A percentile compares a stretch with the other conserved stretches of the same genome.
Evolutionary conservation across 805 yeast species (phyloP).

Genomic region (Saccharomycopsis microspora): DNA sequence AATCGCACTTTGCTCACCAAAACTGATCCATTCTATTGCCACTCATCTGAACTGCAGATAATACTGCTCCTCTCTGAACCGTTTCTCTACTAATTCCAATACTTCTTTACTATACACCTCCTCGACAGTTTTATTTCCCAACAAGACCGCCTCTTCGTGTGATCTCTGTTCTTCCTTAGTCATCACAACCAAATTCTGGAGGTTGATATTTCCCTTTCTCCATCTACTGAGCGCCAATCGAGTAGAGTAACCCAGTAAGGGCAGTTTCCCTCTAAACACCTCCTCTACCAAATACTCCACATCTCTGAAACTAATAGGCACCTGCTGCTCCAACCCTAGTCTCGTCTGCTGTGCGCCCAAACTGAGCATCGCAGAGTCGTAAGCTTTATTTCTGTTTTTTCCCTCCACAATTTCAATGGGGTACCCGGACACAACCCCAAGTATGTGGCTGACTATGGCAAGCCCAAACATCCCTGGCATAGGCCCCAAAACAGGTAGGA

Average conservation of each 20-base stretch:
- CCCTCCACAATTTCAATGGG: conserved; percentile 89
- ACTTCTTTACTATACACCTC: conserved; percentile 57
- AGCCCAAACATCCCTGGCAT: conserved; percentile 96
- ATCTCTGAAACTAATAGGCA: conserved; percentile 65
- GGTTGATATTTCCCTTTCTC: conserved; percentile 54
- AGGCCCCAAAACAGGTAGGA: conserved; percentile 91
- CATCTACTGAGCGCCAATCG: conserved; percentile 75
- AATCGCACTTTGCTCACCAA: too few species aligned
- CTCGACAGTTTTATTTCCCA: conserved; percentile 49
- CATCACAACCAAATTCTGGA: conserved; percentile 78
- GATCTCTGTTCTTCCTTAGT: conserved; percentile 75
- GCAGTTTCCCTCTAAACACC: conserved; percentile 85
- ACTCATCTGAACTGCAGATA: conserved; percentile 44
- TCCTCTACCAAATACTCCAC: conserved; percentile 82
- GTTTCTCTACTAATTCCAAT: conserved; percentile 40
- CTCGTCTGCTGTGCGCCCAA: conserved; percentile 83
- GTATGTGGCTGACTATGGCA: conserved; percentile 72
- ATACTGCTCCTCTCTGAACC: conserved; percentile 68
- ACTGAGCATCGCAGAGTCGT: conserved; percentile 73
- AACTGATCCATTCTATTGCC: too few species aligned
- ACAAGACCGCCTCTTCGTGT: conserved; percentile 70
- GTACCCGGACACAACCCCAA: conserved; percentile 76
- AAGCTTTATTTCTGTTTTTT: conserved; percentile 72
- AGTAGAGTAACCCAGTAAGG: conserved; percentile 72
- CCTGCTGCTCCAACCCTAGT: conserved; percentile 63